phyloP scores from a whole-genome alignment of 78 protist genomes.

The slime mould (Dictyostelium discoideum) region dicty_2.7 NC_007091.3:340001-340500 shows the following conservation, averaged over 20 bases:
- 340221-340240: neutral
- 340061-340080: conserved; percentile 33
- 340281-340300: neutral
- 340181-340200: neutral
- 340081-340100: neutral
- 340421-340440: no score
- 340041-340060: conserved; percentile 29
- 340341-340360: neutral
- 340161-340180: neutral
- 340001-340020: neutral
- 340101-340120: neutral
- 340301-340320: neutral
- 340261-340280: no score
- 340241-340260: neutral
- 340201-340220: neutral
- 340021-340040: conserved; percentile 38
- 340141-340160: neutral
- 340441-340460: no score
- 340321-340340: neutral
- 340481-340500: no score
- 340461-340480: no score
- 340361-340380: no score
- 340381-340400: no score
- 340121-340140: neutral
- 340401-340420: no score